phyloP scores from a whole-genome alignment of 2,329 filamentous ascomycete genomes.

The Sclerotinia trifoliorum region DNA sequence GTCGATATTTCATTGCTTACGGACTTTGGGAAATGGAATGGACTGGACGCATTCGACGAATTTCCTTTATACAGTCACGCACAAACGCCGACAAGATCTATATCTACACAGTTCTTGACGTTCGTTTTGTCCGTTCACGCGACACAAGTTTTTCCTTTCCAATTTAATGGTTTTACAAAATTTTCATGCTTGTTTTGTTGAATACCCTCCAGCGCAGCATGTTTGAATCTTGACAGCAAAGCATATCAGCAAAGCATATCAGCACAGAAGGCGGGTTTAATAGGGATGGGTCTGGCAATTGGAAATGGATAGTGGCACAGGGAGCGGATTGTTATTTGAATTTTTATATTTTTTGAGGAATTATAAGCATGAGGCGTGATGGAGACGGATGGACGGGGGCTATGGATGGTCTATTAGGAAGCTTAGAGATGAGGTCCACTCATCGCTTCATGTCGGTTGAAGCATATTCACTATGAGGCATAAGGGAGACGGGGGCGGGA shows the following conservation, averaged over 20 bases:
- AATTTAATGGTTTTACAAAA: conserved; percentile 14
- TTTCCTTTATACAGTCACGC: conserved; percentile 14
- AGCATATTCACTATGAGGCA: background rate
- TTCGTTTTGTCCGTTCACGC: conserved; percentile 11
- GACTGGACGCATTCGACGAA: conserved; percentile 22
- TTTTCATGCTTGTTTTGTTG: conserved; percentile 24
- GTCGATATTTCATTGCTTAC: conserved; percentile 17
- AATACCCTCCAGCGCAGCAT: conserved; percentile 24
- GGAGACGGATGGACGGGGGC: conserved; percentile 6
- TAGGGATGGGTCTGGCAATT: conserved; percentile 20
- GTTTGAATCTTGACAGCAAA: conserved; percentile 23
- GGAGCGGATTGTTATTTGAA: conserved; percentile 12
- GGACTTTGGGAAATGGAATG: conserved; percentile 12
- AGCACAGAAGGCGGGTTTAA: conserved; percentile 20
- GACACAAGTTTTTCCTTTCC: conserved; percentile 22
- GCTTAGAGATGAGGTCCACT: background rate
- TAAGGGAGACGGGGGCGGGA: background rate
- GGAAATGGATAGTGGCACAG: conserved; percentile 19
- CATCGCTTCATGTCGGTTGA: background rate
- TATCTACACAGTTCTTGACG: conserved; percentile 12
- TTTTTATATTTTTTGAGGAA: conserved; percentile 10
- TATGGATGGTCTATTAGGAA: conserved; percentile 4
- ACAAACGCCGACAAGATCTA: conserved; percentile 15
- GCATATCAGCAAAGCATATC: conserved; percentile 21
- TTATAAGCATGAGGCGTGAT: conserved; percentile 17